Evolutionary conservation across 345 rosid species (phyloP).

Genomic region (Boechera stricta): DNA sequence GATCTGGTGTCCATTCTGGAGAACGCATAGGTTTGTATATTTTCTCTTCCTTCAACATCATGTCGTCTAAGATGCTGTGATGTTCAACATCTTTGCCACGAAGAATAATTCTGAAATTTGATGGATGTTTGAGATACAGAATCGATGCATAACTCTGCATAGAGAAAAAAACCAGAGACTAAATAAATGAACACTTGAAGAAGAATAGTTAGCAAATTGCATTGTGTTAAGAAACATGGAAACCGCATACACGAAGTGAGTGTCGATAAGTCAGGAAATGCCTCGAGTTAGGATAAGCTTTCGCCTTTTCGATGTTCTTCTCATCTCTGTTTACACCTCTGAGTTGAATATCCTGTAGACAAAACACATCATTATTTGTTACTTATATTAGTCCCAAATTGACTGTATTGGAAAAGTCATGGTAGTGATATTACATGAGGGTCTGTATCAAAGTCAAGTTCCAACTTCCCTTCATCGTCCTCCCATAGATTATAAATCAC

Average conservation of each 20-base stretch:
- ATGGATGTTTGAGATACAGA: conserved; percentile 71
- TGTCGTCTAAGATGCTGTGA: conserved; percentile 63
- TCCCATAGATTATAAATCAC: conserved; percentile 84
- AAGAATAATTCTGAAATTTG: conserved; percentile 58
- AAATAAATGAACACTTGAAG: conserved; percentile 6
- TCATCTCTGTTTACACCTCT: conserved; percentile 73
- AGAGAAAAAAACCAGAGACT: neutral
- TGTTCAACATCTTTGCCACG: conserved; percentile 65
- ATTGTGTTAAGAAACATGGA: conserved; percentile 14
- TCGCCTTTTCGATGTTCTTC: conserved; percentile 67
- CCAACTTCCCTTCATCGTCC: conserved; percentile 67
- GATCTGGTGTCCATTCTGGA: conserved; percentile 38
- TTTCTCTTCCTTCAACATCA: conserved; percentile 54
- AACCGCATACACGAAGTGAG: conserved; percentile 63
- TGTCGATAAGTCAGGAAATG: conserved; percentile 71
- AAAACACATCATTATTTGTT: conserved; percentile 19
- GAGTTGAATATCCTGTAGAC: conserved; percentile 74
- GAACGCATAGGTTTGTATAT: conserved; percentile 57
- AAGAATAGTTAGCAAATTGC: neutral
- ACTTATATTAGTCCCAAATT: conserved; percentile 3
- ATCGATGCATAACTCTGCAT: conserved; percentile 79
- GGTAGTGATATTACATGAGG: conserved; percentile 50
- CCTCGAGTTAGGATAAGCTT: conserved; percentile 57
- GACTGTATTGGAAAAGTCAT: neutral
- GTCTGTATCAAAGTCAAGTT: conserved; percentile 73